Percentiles rank a stretch among this genome's conserved stretches.
Evolutionary conservation across 1,284 basidiomycete species (phyloP).

Genomic region (Tremellales sp.): DNA sequence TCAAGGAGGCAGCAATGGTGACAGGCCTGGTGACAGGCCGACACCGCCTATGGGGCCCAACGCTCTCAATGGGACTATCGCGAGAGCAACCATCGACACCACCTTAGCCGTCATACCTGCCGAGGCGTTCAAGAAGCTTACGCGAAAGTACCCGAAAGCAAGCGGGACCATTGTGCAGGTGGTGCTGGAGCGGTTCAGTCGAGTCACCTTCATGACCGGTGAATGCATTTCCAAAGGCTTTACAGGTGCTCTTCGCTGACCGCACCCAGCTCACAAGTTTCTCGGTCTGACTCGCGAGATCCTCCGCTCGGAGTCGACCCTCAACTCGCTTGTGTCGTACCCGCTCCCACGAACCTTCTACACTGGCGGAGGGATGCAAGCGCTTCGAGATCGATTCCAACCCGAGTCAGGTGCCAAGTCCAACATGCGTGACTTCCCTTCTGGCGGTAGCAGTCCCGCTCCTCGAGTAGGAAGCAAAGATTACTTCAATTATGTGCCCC

Average conservation of each 20-base stretch:
- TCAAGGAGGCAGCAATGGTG: too few relatives aligned
- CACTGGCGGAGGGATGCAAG: conserved; percentile 84
- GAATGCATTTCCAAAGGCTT: conserved; percentile 4
- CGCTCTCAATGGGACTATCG: conserved; percentile 56
- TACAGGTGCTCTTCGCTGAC: conserved; percentile 43
- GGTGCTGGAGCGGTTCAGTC: conserved; percentile 79
- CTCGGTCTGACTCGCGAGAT: conserved; percentile 93
- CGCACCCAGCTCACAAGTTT: conserved; percentile 78
- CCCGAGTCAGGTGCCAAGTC: conserved; percentile 30
- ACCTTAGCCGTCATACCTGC: conserved; percentile 98
- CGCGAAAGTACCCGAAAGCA: conserved; percentile 93
- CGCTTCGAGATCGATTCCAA: conserved; percentile 74
- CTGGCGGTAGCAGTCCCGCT: conserved; percentile 18
- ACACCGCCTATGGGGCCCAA: conserved; percentile 2
- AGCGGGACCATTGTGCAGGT: conserved; percentile 83
- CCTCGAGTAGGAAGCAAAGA: conserved; percentile 30
- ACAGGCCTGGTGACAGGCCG: not conserved
- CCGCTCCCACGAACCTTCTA: conserved; percentile 89
- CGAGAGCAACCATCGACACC: conserved; percentile 86
- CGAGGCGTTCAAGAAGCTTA: conserved; percentile 77
- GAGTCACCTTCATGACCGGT: conserved; percentile 80
- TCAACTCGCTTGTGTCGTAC: conserved; percentile 94
- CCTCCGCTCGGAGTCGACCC: conserved; percentile 89
- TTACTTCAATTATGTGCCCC: conserved; percentile 44
- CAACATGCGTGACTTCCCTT: conserved; percentile 8